Evolutionary conservation across 2,329 filamentous ascomycete species (phyloP), one percentile per base, ranked within the genome.

Genomic region (Periconia macrospinosa): DNA sequence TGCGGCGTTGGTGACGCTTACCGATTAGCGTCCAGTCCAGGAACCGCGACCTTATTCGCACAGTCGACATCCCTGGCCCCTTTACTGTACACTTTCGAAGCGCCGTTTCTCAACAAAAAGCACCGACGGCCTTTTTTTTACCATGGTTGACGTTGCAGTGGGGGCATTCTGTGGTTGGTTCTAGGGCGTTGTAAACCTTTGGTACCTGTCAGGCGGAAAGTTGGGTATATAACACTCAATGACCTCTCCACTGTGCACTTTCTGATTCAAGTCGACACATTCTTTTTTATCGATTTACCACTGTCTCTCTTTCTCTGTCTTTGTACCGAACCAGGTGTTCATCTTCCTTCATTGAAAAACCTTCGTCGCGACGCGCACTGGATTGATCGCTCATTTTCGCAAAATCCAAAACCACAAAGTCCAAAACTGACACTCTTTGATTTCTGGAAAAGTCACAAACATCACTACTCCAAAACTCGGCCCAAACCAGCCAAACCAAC

Each of bases 281-380:
- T 37, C 23, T 41, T 41, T 23, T 27, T 30, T 30, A 27, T 18
- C n/a, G 33, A 27, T 41, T 42, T 10, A 37, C 23, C 33, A 49
- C 33, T 41, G 19, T n/a, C 14, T 47, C 44, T 18, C 30, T 47
- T 47, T 49, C 13, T 27, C 23, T 8, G 8, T 27, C 23, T 27
- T 27, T 27, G 23, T 27, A 27, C 23, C 44, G 44, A 49, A 49
- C 46, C 46, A 13, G 35, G 46, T 49, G 46, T 49, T 49, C 46
- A 42, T 7, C 27, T 44, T 30, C 46, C 35, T 49, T 49, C 46
- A 2, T 49, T 49, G 6, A 15, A 23, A n/a, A 20, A 15, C 27
- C 23, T 35, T 13, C 23, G 13, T 30, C 33, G 11, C 15, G 33
- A 37, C 33, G 33, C 35, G 46, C 42, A 37, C 46, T 49, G 46